Conservation (phyloP, 768 basidiomycete species). For the Leccinum ochraceum region DNA sequence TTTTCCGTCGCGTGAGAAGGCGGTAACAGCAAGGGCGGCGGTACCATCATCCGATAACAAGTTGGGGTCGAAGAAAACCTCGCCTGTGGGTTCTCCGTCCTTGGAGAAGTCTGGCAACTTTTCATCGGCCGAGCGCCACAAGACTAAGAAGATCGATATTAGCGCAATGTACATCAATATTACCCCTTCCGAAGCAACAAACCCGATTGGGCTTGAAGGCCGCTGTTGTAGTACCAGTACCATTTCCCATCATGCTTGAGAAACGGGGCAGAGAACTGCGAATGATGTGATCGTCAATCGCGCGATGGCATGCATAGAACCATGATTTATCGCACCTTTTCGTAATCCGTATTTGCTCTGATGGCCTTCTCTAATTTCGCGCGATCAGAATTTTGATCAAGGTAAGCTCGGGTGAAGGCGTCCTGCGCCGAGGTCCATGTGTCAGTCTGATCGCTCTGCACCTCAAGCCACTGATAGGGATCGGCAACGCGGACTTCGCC, state of each 20-base stretch:
- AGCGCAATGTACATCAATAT: not conserved
- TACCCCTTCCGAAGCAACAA: constrained; percentile 3
- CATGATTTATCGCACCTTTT: constrained; percentile 37
- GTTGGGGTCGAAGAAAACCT: constrained; percentile 84
- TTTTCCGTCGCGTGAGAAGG: constrained; percentile 67
- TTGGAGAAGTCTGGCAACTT: constrained; percentile 55
- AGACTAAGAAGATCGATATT: constrained; percentile 38
- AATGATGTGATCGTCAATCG: constrained; percentile 4
- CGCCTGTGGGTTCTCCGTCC: constrained; percentile 47
- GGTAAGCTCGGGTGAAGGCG: constrained; percentile 54
- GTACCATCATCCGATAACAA: constrained; percentile 72
- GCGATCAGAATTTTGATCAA: constrained; percentile 65
- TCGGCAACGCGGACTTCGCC: constrained; percentile 65
- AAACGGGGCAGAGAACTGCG: constrained; percentile 62
- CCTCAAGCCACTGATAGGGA: constrained; percentile 78
- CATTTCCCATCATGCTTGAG: constrained; percentile 67
- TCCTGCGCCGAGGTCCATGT: constrained; percentile 65
- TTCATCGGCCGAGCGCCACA: constrained; percentile 58
- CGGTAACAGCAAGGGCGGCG: constrained; percentile 55
- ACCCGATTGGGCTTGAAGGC: constrained; percentile 67
- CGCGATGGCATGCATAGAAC: not conserved
- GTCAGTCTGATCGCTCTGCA: constrained; percentile 61
- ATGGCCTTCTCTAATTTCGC: constrained; percentile 60
- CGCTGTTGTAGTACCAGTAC: constrained; percentile 84
- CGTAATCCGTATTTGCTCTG: constrained; percentile 52